phyloP scores from a whole-genome alignment of 2,329 filamentous ascomycete genomes.

The Venturia effusa region DNA sequence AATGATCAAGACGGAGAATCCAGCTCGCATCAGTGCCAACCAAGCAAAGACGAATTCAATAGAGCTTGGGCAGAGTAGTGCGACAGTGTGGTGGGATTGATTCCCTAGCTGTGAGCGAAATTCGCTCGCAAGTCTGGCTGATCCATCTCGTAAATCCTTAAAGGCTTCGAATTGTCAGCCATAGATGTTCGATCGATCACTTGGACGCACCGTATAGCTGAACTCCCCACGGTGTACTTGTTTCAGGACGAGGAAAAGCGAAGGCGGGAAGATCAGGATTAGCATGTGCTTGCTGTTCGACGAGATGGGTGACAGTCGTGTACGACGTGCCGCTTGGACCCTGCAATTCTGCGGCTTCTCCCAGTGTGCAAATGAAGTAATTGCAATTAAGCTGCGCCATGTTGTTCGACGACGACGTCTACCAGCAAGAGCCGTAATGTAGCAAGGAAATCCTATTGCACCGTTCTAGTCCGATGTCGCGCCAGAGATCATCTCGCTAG shows the following conservation, averaged over 20 bases:
- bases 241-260: slow-evolving; percentile 34
- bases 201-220: slow-evolving; percentile 19
- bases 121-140: slow-evolving; percentile 24
- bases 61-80: slow-evolving; percentile 46
- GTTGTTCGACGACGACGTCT: background rate
- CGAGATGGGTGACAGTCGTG: slow-evolving; percentile 37
- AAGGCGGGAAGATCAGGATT: slow-evolving; percentile 35
- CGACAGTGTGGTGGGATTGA: slow-evolving; percentile 29
- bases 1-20: slow-evolving; percentile 45
- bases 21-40: slow-evolving; percentile 47
- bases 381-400: slow-evolving; percentile 21
- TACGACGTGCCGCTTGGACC: slow-evolving; percentile 25
- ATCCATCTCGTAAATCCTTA: slow-evolving; percentile 23
- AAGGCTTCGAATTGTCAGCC: slow-evolving; percentile 16
- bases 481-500: no score
- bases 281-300: slow-evolving; percentile 36
- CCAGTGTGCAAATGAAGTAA: slow-evolving; percentile 53
- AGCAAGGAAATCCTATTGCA: no score
- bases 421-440: no score
- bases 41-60: slow-evolving; percentile 48
- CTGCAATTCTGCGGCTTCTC: slow-evolving; percentile 35
- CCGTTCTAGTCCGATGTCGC: no score
- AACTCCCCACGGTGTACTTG: slow-evolving; percentile 17
- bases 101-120: slow-evolving; percentile 17
- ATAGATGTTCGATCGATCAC: background rate